Conservation (phyloP, 768 basidiomycete genomes). For the Agaricus subrufescens region DNA sequence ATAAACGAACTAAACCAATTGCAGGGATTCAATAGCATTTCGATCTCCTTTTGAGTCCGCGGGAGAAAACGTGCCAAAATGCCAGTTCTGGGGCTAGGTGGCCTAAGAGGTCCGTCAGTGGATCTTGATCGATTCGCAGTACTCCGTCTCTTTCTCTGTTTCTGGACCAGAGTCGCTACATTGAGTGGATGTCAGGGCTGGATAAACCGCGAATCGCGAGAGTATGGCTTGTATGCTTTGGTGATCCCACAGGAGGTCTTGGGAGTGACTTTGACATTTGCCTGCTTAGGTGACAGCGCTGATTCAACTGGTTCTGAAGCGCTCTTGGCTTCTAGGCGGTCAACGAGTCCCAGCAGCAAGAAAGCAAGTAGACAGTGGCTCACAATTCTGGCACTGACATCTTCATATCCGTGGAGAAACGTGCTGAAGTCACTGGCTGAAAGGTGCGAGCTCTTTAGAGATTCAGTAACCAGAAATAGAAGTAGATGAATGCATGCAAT, state of each 20-base stretch:
- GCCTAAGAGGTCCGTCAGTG: background rate
- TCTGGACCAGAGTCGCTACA: slow-evolving; percentile 1
- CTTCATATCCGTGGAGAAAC: background rate
- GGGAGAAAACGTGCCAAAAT: slow-evolving; percentile 3
- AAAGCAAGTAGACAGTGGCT: background rate
- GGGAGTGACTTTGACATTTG: background rate
- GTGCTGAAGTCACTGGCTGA: background rate
- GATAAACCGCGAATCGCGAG: slow-evolving; percentile 8
- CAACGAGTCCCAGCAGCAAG: background rate
- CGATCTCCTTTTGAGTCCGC: slow-evolving; percentile 2
- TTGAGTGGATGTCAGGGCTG: background rate
- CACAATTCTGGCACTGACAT: background rate
- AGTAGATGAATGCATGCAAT: background rate
- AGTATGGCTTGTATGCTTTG: background rate
- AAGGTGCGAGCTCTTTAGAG: background rate
- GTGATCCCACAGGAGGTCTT: background rate
- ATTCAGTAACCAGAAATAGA: slow-evolving; percentile 5
- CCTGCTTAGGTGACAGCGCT: no score
- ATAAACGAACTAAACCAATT: background rate
- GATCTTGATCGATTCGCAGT: slow-evolving; percentile 6
- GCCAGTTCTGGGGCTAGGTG: background rate
- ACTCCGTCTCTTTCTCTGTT: background rate
- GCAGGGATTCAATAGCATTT: background rate
- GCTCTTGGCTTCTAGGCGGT: background rate
- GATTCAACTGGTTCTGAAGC: no score